These are phyloP conservation scores for Penicillium sp. DNA, from an alignment of 2,329 filamentous ascomycete genomes.

Conservation along the genomic window DNA sequence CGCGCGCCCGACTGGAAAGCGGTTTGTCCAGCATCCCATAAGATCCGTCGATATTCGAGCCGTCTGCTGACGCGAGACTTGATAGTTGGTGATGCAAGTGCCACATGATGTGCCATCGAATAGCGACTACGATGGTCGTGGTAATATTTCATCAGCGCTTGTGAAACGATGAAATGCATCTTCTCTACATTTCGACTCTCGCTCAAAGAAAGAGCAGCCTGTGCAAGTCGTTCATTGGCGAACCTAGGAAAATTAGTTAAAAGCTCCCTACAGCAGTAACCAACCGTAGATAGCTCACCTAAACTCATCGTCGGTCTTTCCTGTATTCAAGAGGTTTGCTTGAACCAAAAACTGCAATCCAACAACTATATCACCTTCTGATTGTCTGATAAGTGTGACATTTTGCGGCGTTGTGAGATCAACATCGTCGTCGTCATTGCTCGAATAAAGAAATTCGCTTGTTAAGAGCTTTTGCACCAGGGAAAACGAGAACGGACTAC, in stretches of 20 bases:
- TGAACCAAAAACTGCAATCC: conserved; percentile 76
- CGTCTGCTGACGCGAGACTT: conserved; percentile 54
- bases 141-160: conserved; percentile 66
- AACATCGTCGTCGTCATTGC: conserved; percentile 38
- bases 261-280: background rate
- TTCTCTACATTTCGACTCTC: conserved; percentile 59
- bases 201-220: conserved; percentile 61
- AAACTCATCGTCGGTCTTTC: conserved; percentile 77
- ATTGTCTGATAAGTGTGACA: conserved; percentile 47
- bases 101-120: conserved; percentile 70
- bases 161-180: conserved; percentile 87
- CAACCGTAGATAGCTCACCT: conserved; percentile 26
- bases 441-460: conserved; percentile 59
- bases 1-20: conserved; percentile 75
- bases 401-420: conserved; percentile 33
- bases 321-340: conserved; percentile 69
- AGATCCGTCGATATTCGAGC: conserved; percentile 60
- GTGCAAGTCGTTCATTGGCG: conserved; percentile 76
- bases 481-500: conserved; percentile 73
- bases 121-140: conserved; percentile 58
- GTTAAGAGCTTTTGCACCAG: conserved; percentile 68
- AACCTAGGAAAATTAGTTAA: conserved; percentile 47
- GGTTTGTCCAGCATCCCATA: conserved; percentile 68
- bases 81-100: conserved; percentile 66
- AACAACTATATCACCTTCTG: conserved; percentile 56